Evolutionary conservation across 2,329 filamentous ascomycete species (phyloP).

Genomic region (Arthroderma uncinatum): DNA sequence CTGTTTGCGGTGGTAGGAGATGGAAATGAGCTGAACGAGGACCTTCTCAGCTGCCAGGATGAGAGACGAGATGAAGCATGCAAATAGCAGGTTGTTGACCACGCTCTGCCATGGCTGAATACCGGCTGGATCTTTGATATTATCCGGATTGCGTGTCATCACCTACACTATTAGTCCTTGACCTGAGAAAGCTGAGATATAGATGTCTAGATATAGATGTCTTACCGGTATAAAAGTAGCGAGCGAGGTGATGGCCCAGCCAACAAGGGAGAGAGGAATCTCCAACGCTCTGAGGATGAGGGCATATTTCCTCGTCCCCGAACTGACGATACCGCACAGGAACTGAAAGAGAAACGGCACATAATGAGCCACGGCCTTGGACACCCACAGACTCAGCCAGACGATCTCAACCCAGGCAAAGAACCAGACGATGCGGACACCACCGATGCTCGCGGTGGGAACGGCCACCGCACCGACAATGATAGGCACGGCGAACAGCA

Average conservation of each 20-base stretch:
- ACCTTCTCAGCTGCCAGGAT: constrained; percentile 50
- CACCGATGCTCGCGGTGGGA: constrained; percentile 40
- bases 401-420: constrained; percentile 56
- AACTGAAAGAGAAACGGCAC: constrained; percentile 51
- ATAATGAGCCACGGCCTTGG: constrained; percentile 49
- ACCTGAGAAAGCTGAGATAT: neutral
- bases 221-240: constrained; percentile 48
- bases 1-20: constrained; percentile 58
- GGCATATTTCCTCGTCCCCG: constrained; percentile 53
- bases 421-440: constrained; percentile 49
- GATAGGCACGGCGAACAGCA: constrained; percentile 51
- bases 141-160: constrained; percentile 35
- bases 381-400: constrained; percentile 53
- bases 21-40: constrained; percentile 54
- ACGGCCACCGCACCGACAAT: constrained; percentile 48
- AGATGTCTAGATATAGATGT: neutral
- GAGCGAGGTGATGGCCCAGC: constrained; percentile 49
- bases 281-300: constrained; percentile 48
- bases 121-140: constrained; percentile 16
- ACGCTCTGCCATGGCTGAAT: constrained; percentile 42
- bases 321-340: constrained; percentile 51
- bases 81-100: constrained; percentile 49
- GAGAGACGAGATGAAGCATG: constrained; percentile 45
- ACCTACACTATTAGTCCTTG: constrained; percentile 21
- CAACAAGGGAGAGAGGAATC: constrained; percentile 49